A percentile compares a stretch with the other conserved stretches of the same genome.
These are phyloP conservation scores for Solanum aculeatissimum DNA, from an alignment of 305 asterid genomes.

Conservation along the genomic window DNA sequence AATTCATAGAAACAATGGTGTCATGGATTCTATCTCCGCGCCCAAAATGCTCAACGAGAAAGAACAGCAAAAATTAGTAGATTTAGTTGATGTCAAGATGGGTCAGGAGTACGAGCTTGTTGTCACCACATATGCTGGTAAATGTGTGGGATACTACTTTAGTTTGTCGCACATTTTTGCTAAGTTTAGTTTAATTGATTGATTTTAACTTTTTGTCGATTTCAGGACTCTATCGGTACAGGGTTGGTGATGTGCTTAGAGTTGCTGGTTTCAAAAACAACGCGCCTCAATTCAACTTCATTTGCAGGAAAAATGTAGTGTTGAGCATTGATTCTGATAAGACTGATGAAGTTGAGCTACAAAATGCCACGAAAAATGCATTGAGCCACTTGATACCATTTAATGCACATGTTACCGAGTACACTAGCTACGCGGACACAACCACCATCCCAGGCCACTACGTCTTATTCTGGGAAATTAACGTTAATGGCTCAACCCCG, in stretches of 20 bases:
- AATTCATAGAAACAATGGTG: slow-evolving; percentile 1
- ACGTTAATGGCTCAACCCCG: slow-evolving; percentile 9
- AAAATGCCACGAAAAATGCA: slow-evolving; percentile 38
- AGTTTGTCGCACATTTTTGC: not conserved
- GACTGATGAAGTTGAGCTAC: slow-evolving; percentile 46
- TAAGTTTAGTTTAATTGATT: not conserved
- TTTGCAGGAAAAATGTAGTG: slow-evolving; percentile 32
- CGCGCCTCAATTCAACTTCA: slow-evolving; percentile 5
- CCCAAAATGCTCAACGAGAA: not conserved
- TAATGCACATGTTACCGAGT: slow-evolving; percentile 19
- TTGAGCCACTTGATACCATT: slow-evolving; percentile 16
- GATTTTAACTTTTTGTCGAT: not conserved
- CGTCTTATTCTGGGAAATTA: slow-evolving; percentile 36
- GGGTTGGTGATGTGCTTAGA: slow-evolving; percentile 9
- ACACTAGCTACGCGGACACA: slow-evolving; percentile 42
- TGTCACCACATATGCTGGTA: slow-evolving; percentile 31
- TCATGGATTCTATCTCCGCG: not conserved
- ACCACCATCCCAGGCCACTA: slow-evolving; percentile 38
- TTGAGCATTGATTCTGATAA: slow-evolving; percentile 44
- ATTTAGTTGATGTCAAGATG: slow-evolving; percentile 9
- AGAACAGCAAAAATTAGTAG: not conserved
- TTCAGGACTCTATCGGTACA: slow-evolving; percentile 9
- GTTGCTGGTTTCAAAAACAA: slow-evolving; percentile 10
- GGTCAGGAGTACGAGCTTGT: slow-evolving; percentile 35
- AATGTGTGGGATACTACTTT: not conserved